These are phyloP conservation scores for Fusarium sp. DNA, from an alignment of 2,329 filamentous ascomycete species.

Conservation along the genomic window DNA sequence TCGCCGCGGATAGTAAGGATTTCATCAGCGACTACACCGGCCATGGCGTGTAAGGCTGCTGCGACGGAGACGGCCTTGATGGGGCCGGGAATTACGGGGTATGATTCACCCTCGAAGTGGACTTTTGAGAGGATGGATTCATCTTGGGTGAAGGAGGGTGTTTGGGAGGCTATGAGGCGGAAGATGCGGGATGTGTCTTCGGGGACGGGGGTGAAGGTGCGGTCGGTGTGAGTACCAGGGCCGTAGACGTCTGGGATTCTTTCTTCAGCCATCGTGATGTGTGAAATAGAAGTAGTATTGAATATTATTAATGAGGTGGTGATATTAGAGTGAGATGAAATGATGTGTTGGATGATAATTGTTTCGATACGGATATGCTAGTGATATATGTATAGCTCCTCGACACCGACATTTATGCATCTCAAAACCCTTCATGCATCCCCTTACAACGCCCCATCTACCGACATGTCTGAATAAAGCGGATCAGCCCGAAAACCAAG, in stretches of 20 bases:
- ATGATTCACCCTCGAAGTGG: background rate
- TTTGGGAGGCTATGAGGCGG: slow-evolving; percentile 15
- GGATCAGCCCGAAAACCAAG: background rate
- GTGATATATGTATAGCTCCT: too few species aligned
- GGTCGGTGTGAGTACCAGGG: slow-evolving; percentile 11
- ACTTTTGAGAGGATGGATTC: slow-evolving; percentile 18
- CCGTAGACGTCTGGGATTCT: slow-evolving; percentile 12
- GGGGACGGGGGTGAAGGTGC: slow-evolving; percentile 1
- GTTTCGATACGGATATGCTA: too few species aligned
- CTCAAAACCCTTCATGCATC: background rate
- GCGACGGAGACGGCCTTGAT: slow-evolving; percentile 23
- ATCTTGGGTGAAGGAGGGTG: slow-evolving; percentile 10
- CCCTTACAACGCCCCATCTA: background rate
- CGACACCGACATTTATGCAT: background rate
- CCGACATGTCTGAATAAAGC: background rate
- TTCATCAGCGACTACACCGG: slow-evolving; percentile 17
- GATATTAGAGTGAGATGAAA: too few species aligned
- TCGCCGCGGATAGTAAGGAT: slow-evolving; percentile 8
- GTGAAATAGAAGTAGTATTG: background rate
- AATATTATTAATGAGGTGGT: background rate
- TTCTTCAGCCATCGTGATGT: slow-evolving; percentile 10
- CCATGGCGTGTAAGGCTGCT: slow-evolving; percentile 14
- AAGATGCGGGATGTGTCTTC: slow-evolving; percentile 17
- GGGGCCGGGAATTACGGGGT: slow-evolving; percentile 14
- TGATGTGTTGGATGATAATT: background rate